Evolutionary conservation across 768 basidiomycete genomes (phyloP), one percentile per base, ranked within the genome.

Genomic region (Termitomyces sp.): DNA sequence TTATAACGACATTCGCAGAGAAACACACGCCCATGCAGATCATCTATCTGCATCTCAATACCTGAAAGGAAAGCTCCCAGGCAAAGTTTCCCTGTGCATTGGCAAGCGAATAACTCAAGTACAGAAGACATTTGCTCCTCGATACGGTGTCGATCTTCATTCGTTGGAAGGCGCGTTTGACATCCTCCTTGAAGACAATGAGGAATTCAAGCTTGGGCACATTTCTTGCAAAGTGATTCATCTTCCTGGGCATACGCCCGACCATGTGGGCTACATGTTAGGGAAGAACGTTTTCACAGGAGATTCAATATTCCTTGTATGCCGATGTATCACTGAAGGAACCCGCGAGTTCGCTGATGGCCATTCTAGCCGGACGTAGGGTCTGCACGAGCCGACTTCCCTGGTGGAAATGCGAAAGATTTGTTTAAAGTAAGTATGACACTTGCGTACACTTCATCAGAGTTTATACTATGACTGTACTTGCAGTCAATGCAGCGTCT

Each of bases 11-110:
- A 21, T 17, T 35, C 25, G 32, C 43, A 73, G 71, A 3, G 72
- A 73, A 59, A 73, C 71, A 1, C 73, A 73, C 51, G 73, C 72
- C 2, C 74, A 76, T 46, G 72, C 74, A 17, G 72, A 76, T 59
- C 74, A 74, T 58, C 63, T 74, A 28, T 70, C 69, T 3, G 70
- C 72, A 2, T 68, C 73, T 1, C 73, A 71, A 56, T 72, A 72
- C 60, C 54, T 67, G 43, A 71, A 70, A 55, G 59, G 59, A 17
- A 66, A 65, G 19, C 61, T 74, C 25, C 63, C 62, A 5, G 67
- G 64, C 5, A 43, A 63, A 16, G 58, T 66, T 10, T 64, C 72
- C 34, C 64, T 74, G 3, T 72, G 72, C 53, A 74, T 76, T 37
- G 73, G 73, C 10, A 59, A 63, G 28, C 65, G 72, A 39, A 73